Conservation (phyloP, 257 asterid species). For the Nemophila menziesii region DNA sequence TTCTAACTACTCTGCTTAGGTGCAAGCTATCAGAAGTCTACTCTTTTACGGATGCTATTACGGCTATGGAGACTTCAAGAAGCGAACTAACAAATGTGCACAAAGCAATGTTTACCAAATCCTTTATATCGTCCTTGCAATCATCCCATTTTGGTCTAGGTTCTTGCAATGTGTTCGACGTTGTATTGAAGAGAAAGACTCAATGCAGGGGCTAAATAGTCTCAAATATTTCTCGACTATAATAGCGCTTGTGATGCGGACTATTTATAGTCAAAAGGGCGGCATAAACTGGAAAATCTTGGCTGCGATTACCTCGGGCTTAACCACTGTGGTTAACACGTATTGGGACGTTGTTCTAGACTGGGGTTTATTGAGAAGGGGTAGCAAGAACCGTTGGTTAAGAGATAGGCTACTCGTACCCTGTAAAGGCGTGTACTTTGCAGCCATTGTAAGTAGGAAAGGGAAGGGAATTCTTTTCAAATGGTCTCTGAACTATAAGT, state of each 20-base stretch:
- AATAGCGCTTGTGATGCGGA: conserved; percentile 50
- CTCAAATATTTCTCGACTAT: conserved; percentile 48
- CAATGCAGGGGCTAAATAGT: conserved; percentile 27
- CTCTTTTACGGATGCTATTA: conserved; percentile 47
- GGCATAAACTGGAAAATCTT: conserved; percentile 27
- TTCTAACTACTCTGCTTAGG: conserved; percentile 27
- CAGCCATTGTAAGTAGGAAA: conserved; percentile 51
- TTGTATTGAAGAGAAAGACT: conserved; percentile 39
- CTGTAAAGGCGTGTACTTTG: conserved; percentile 30
- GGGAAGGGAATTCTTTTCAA: too few species aligned
- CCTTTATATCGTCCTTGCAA: conserved; percentile 32
- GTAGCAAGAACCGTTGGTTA: conserved; percentile 38
- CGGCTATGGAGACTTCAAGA: too few species aligned
- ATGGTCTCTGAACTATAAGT: too few species aligned
- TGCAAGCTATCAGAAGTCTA: conserved; percentile 59
- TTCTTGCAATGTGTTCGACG: conserved; percentile 48
- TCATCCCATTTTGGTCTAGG: conserved; percentile 49
- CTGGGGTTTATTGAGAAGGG: too few species aligned
- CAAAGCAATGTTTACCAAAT: conserved; percentile 11
- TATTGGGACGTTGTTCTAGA: conserved; percentile 59
- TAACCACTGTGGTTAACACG: conserved; percentile 41
- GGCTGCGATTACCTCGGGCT: conserved; percentile 44
- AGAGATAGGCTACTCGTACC: conserved; percentile 58
- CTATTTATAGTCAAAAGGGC: conserved; percentile 15
- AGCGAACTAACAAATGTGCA: conserved; percentile 25